Evolutionary conservation across 2,329 filamentous ascomycete species (phyloP), one percentile per base, ranked within the genome.

Genomic region (Trichoderma brevicompactum): DNA sequence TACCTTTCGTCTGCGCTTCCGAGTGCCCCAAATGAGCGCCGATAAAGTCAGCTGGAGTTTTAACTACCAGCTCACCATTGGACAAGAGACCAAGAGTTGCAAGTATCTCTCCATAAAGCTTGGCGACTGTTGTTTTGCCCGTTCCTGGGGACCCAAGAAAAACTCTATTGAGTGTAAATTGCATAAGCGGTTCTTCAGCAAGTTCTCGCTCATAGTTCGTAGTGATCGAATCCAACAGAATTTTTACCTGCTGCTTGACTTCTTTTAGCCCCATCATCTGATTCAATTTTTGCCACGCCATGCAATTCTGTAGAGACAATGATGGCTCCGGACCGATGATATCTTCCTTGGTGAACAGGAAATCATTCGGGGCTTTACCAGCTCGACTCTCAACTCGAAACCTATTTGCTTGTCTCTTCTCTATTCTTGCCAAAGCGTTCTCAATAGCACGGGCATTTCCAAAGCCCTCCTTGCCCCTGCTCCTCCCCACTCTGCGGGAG

Each of bases 121-220:
- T 92, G 0, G 89, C 91, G 0, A 94, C 87, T 0, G 89, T 88
- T 0, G 91, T 93, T 70, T 93, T 94, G 0, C 91, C 90, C 0
- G 91, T 94, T 0, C 91, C 91, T 0, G 91, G 91, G 1, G 82
- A 84, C 0, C 91, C 91, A 0, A 92, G 72, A 64, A 94, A 92
- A 1, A 92, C 85, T 7, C 83, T 80, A 72, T 92, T 93, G 0
- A 92, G 79, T 0, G 82, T 86, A 59, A 86, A 87, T 61, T 88
- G 77, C 0, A 92, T 77, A 0, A 82, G 73, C 0, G 83, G 81
- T 71, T 89, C 78, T 69, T 92, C 89, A 0, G 78, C 70, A 0
- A 93, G 75, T 70, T 93, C 91, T 0, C 89, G 79, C 4, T 82
- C 69, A 66, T 91, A 92, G 71, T 93, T 93, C 2, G 79, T 78